phyloP scores from a whole-genome alignment of 2,329 filamentous ascomycete species.

The Diaporthe ilicicola region DNA sequence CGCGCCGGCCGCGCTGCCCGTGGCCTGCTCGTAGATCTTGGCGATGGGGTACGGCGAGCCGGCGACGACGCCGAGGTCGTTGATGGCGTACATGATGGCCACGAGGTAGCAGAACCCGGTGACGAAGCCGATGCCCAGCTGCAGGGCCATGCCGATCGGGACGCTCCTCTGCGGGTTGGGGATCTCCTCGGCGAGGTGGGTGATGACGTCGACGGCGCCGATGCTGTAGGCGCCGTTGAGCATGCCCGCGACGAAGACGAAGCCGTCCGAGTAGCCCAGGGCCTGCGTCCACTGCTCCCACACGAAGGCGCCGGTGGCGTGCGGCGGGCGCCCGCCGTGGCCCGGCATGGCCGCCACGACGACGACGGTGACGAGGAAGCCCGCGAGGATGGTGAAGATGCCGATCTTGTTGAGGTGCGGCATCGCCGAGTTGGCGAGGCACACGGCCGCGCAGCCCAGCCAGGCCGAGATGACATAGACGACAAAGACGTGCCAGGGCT shows the following conservation, averaged over 20 bases:
- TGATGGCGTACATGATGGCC: slow-evolving; percentile 65
- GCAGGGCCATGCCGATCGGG: slow-evolving; percentile 60
- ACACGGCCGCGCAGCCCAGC: slow-evolving; percentile 49
- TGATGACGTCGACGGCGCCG: slow-evolving; percentile 71
- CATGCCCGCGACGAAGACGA: slow-evolving; percentile 53
- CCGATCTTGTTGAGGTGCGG: slow-evolving; percentile 63
- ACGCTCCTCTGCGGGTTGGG: slow-evolving; percentile 59
- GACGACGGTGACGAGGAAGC: slow-evolving; percentile 63
- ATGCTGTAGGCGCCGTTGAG: slow-evolving; percentile 75
- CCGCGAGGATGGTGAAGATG: slow-evolving; percentile 56
- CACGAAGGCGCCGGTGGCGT: slow-evolving; percentile 48
- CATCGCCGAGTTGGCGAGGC: slow-evolving; percentile 63
- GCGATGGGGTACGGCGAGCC: slow-evolving; percentile 68
- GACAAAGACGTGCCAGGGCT: slow-evolving; percentile 55
- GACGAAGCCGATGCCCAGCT: slow-evolving; percentile 59
- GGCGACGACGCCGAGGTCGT: slow-evolving; percentile 60
- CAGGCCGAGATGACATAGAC: slow-evolving; percentile 51
- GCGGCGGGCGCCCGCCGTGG: slow-evolving; percentile 40
- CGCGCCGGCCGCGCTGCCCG: slow-evolving; percentile 58
- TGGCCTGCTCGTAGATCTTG: slow-evolving; percentile 71
- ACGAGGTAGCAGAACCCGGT: slow-evolving; percentile 62
- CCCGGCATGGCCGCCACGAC: slow-evolving; percentile 63
- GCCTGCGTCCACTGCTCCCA: slow-evolving; percentile 50
- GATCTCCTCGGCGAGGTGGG: slow-evolving; percentile 73
- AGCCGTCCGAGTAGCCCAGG: slow-evolving; percentile 51